These are phyloP conservation scores for Solanum habrochaites DNA, from an alignment of 257 asterid genomes.

Conservation along the genomic window DNA sequence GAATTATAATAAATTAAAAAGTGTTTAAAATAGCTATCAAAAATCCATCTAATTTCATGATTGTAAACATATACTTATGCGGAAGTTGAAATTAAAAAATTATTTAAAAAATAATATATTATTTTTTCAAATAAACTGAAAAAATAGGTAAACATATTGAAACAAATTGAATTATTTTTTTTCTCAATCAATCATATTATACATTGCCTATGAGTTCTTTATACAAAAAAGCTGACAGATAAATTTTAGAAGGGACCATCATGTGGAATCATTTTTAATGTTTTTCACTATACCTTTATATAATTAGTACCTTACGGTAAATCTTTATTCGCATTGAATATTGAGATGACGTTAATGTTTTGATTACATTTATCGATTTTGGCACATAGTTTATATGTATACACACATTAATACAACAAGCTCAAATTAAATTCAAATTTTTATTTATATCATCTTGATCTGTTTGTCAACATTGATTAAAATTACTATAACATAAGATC, in stretches of 20 bases:
- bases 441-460: not conserved
- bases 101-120: too few species aligned
- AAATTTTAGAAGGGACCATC: not conserved
- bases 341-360: not conserved
- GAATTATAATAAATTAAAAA: too few species aligned
- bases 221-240: not conserved
- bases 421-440: too few species aligned
- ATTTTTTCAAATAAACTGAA: too few species aligned
- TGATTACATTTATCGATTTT: not conserved
- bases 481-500: not conserved
- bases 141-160: too few species aligned
- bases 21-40: too few species aligned
- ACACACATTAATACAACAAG: not conserved
- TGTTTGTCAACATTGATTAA: not conserved
- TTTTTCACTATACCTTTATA: not conserved
- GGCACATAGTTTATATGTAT: not conserved
- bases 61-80: too few species aligned
- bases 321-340: not conserved
- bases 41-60: too few species aligned
- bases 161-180: not conserved
- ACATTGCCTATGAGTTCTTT: not conserved
- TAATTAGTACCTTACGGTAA: not conserved
- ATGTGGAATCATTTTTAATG: not conserved
- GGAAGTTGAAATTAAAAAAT: too few species aligned
- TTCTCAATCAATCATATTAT: too few species aligned